Conservation (phyloP, 75 land plant species). For the Larix kaempferi region DNA sequence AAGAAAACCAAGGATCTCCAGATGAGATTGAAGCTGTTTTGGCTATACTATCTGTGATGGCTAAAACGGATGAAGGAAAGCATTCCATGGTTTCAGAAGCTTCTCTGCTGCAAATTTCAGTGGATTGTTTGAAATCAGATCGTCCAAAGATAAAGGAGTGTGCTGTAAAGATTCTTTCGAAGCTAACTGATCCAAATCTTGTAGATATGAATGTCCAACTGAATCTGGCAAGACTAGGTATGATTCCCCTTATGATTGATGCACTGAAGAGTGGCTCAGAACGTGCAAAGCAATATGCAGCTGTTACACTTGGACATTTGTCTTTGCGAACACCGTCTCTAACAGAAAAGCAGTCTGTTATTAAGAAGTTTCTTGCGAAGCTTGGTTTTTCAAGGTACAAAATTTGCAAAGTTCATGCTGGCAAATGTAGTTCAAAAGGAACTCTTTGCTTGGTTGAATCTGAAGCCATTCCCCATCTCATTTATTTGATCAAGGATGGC, state of each 20-base stretch:
- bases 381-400: slow-evolving; percentile 19
- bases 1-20: background rate
- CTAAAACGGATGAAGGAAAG: slow-evolving; percentile 17
- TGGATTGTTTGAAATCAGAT: slow-evolving; percentile 16
- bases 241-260: slow-evolving; percentile 13
- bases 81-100: slow-evolving; percentile 9
- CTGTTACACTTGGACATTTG: slow-evolving; percentile 5
- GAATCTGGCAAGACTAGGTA: slow-evolving; percentile 10
- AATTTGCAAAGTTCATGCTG: slow-evolving; percentile 24
- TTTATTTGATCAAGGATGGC: slow-evolving; percentile 12
- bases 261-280: slow-evolving; percentile 12
- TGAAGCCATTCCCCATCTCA: slow-evolving; percentile 18
- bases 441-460: slow-evolving; percentile 31
- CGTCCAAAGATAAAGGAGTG: slow-evolving; percentile 7
- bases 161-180: slow-evolving; percentile 20
- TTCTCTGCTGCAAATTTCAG: slow-evolving; percentile 1
- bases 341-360: slow-evolving; percentile 13
- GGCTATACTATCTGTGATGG: slow-evolving; percentile 12
- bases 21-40: slow-evolving; percentile 20
- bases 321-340: slow-evolving; percentile 15
- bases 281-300: slow-evolving; percentile 18
- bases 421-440: slow-evolving; percentile 20
- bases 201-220: background rate
- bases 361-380: slow-evolving; percentile 18
- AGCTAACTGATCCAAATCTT: slow-evolving; percentile 8